These are phyloP conservation scores for Solioccasus polychromus DNA, from an alignment of 768 basidiomycete genomes.

Conservation along the genomic window DNA sequence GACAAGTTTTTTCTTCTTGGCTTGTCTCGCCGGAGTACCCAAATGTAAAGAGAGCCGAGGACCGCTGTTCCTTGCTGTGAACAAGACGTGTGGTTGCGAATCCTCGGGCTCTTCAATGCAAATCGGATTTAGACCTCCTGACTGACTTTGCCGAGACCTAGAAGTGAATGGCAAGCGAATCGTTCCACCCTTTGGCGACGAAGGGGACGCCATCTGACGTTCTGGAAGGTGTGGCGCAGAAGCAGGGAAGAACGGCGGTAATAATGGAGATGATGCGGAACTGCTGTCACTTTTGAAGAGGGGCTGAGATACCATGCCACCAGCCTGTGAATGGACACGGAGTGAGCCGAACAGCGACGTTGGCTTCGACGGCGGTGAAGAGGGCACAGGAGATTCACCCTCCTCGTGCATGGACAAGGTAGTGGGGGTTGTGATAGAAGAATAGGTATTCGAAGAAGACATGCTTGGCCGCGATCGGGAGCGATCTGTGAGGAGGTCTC, in stretches of 20 bases:
- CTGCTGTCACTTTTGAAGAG: constrained; percentile 28
- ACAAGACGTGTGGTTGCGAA: constrained; percentile 30
- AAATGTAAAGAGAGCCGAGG: constrained; percentile 35
- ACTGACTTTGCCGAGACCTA: constrained; percentile 18
- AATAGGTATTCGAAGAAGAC: constrained; percentile 58
- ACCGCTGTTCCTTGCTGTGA: constrained; percentile 19
- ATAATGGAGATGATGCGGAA: constrained; percentile 31
- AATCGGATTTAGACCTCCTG: constrained; percentile 17
- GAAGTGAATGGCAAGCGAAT: constrained; percentile 32
- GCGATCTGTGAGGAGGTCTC: constrained; percentile 39
- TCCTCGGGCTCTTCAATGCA: constrained; percentile 26
- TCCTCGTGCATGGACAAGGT: constrained; percentile 39
- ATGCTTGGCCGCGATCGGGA: constrained; percentile 59
- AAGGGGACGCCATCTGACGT: constrained; percentile 29
- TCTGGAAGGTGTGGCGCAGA: constrained; percentile 41
- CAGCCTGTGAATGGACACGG: constrained; percentile 28
- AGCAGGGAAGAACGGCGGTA: constrained; percentile 37
- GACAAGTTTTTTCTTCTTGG: constrained; percentile 63
- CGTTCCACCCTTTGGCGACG: constrained; percentile 29
- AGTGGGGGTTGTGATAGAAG: constrained; percentile 39
- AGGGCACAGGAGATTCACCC: constrained; percentile 37
- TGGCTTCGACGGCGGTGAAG: constrained; percentile 33
- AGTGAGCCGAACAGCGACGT: constrained; percentile 33
- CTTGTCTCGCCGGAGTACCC: constrained; percentile 36
- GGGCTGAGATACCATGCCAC: constrained; percentile 30